These are phyloP conservation scores for Pichia nakasei DNA, from an alignment of 805 yeast genomes.

Conservation along the genomic window DNA sequence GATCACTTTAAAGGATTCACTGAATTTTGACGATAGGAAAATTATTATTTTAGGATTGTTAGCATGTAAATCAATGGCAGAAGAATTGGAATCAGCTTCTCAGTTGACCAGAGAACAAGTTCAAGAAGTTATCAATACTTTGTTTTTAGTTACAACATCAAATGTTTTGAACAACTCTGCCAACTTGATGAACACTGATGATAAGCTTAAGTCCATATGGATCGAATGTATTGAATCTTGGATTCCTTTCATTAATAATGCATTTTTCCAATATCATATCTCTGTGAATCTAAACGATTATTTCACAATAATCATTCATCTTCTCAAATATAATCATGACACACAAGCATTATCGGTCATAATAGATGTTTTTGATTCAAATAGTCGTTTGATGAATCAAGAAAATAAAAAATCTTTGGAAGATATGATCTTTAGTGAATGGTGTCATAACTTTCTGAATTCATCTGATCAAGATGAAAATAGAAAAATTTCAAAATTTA, in stretches of 20 bases:
- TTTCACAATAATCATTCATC: conserved; percentile 13
- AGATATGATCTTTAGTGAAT: conserved; percentile 33
- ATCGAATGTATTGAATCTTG: conserved; percentile 28
- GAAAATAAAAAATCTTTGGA: conserved; percentile 25
- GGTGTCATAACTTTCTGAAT: conserved; percentile 36
- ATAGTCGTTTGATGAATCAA: conserved; percentile 32
- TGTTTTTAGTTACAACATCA: conserved; percentile 26
- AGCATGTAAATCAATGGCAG: conserved; percentile 40
- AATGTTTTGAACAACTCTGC: background rate
- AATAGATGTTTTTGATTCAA: conserved; percentile 38
- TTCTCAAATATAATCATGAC: conserved; percentile 13
- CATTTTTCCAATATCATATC: conserved; percentile 26
- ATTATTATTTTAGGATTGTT: conserved; percentile 12
- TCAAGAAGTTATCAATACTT: conserved; percentile 25
- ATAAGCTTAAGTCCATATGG: conserved; percentile 13
- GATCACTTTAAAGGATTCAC: background rate
- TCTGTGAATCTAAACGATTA: conserved; percentile 19
- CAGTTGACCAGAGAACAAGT: conserved; percentile 29
- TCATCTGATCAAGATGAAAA: conserved; percentile 25
- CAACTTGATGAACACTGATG: background rate
- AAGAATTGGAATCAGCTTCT: conserved; percentile 38
- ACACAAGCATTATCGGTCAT: conserved; percentile 27
- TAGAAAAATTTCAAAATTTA: conserved; percentile 35
- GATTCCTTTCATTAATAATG: conserved; percentile 30
- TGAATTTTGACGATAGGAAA: background rate